These are phyloP conservation scores for Asterophora parasitica DNA, from an alignment of 768 basidiomycete species.

Conservation along the genomic window DNA sequence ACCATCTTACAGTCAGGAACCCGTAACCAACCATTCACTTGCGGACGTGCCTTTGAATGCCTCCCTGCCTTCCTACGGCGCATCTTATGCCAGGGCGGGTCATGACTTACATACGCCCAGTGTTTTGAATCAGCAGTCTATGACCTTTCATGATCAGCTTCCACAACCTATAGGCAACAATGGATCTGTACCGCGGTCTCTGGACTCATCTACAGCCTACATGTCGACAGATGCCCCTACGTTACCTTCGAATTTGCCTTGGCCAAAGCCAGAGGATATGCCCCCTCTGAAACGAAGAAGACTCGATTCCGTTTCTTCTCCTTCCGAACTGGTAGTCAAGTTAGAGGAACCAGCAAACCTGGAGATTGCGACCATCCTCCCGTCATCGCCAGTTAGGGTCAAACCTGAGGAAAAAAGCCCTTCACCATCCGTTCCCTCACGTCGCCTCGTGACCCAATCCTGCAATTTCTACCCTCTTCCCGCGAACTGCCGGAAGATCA, in stretches of 20 bases:
- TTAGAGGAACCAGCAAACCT: not conserved
- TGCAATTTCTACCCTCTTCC: conserved; percentile 25
- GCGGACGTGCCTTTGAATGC: not conserved
- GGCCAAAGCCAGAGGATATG: too few relatives aligned
- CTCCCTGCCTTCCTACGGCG: not conserved
- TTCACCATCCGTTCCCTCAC: conserved; percentile 7
- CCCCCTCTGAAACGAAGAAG: not conserved
- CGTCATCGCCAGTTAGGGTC: not conserved
- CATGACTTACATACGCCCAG: too few relatives aligned
- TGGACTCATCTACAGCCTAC: too few relatives aligned
- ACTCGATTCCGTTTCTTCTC: conserved; percentile 1
- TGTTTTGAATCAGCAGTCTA: too few relatives aligned
- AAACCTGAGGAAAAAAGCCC: conserved; percentile 3
- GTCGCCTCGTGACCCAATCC: conserved; percentile 24
- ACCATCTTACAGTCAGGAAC: not conserved
- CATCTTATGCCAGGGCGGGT: not conserved
- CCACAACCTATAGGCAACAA: too few relatives aligned
- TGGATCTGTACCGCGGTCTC: too few relatives aligned
- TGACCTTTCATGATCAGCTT: too few relatives aligned
- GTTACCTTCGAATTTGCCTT: too few relatives aligned
- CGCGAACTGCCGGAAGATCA: conserved; percentile 19
- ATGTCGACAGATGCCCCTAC: too few relatives aligned
- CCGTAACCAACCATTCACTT: not conserved
- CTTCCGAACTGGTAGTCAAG: not conserved
- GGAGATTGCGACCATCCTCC: not conserved